Evolutionary conservation across 2,329 filamentous ascomycete genomes (phyloP).

Genomic region (Cladosporium sp.): DNA sequence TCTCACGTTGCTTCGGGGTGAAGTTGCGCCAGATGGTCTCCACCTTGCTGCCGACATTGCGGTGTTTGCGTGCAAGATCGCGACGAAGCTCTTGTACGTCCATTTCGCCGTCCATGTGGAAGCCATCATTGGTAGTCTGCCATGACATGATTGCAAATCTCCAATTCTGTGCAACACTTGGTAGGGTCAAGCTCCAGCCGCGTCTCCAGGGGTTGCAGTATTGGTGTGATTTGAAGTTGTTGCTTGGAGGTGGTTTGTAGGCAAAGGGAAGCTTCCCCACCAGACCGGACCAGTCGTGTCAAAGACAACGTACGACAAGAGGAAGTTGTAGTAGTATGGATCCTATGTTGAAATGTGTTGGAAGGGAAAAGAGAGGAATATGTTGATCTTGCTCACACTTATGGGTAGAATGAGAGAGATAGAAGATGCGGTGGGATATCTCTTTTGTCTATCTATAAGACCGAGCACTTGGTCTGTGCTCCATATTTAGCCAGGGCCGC

Average conservation of each 20-base stretch:
- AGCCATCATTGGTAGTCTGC: neutral
- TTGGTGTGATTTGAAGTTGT: no score
- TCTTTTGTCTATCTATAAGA: neutral
- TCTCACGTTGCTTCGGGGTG: conserved; percentile 17
- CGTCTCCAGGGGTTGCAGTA: no score
- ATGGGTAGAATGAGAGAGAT: no score
- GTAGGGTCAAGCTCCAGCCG: neutral
- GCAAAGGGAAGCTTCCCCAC: neutral
- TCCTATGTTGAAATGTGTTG: no score
- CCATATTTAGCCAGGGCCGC: neutral
- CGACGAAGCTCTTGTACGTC: conserved; percentile 14
- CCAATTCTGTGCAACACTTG: neutral
- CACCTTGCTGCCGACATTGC: conserved; percentile 16
- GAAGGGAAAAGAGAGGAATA: no score
- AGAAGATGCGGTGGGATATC: no score
- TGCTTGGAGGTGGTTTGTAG: neutral
- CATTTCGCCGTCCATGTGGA: conserved; percentile 8
- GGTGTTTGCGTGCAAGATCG: conserved; percentile 18
- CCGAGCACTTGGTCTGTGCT: neutral
- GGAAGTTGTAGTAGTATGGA: no score
- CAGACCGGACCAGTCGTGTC: no score
- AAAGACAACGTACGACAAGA: no score
- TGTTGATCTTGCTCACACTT: no score
- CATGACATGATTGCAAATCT: neutral
- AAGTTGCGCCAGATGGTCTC: conserved; percentile 16